Evolutionary conservation across 2,329 filamentous ascomycete genomes (phyloP).

Genomic region (Thermoascus crustaceus): DNA sequence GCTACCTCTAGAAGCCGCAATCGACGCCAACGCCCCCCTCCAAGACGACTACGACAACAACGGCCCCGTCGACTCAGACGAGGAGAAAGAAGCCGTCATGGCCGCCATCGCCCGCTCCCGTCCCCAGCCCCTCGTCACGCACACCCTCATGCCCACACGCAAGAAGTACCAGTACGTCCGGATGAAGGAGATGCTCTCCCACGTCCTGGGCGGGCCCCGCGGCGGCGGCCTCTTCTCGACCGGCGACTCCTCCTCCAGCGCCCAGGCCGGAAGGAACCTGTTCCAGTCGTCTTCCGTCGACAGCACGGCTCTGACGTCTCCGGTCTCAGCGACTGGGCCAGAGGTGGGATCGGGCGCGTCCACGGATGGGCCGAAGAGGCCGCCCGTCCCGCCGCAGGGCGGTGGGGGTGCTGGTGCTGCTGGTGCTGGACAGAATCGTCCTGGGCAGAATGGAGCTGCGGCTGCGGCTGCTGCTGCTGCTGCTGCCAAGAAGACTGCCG

Average conservation of each 20-base stretch:
- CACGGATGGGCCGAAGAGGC: slow-evolving; percentile 10
- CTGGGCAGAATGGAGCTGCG: slow-evolving; percentile 9
- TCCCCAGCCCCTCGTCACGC: slow-evolving; percentile 67
- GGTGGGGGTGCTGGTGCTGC: no score
- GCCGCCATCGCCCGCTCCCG: slow-evolving; percentile 64
- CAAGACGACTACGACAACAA: slow-evolving; percentile 79
- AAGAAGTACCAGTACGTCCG: slow-evolving; percentile 55
- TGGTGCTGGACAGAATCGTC: slow-evolving; percentile 7
- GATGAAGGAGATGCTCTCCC: slow-evolving; percentile 56
- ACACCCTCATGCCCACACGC: slow-evolving; percentile 43
- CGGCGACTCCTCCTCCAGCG: slow-evolving; percentile 23
- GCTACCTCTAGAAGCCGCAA: slow-evolving; percentile 63
- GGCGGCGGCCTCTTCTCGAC: slow-evolving; percentile 40
- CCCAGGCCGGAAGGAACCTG: slow-evolving; percentile 22
- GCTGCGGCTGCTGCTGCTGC: slow-evolving; percentile 15
- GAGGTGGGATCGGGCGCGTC: slow-evolving; percentile 18
- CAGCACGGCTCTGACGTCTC: slow-evolving; percentile 15
- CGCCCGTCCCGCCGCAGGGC: no score
- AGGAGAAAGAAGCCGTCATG: slow-evolving; percentile 89
- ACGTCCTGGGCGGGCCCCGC: slow-evolving; percentile 46
- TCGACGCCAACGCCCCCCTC: slow-evolving; percentile 85
- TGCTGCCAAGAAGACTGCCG: slow-evolving; percentile 15
- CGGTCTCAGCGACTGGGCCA: slow-evolving; percentile 14
- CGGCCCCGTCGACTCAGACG: slow-evolving; percentile 82
- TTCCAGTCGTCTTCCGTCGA: slow-evolving; percentile 29